These are phyloP conservation scores for Suillus occidentalis DNA, from an alignment of 768 basidiomycete species.

Conservation along the genomic window DNA sequence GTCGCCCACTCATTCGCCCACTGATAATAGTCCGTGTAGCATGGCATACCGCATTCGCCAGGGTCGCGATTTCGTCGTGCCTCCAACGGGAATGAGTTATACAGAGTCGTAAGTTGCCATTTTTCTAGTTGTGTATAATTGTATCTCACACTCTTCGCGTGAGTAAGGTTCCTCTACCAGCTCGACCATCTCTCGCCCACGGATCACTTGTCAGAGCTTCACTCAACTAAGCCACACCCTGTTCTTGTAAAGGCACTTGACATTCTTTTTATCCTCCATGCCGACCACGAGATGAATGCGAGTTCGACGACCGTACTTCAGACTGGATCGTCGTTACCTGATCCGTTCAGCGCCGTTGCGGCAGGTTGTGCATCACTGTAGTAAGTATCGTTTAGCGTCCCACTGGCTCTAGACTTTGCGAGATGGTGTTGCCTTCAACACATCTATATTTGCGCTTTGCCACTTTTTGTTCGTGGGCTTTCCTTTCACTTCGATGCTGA, in stretches of 20 bases:
- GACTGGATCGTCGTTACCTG: slow-evolving; percentile 85
- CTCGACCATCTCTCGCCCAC: slow-evolving; percentile 69
- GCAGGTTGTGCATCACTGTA: slow-evolving; percentile 89
- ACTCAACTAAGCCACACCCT: slow-evolving; percentile 70
- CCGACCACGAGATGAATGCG: slow-evolving; percentile 90
- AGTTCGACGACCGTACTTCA: slow-evolving; percentile 85
- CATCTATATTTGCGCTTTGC: background rate
- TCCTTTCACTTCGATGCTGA: background rate
- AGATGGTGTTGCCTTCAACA: background rate
- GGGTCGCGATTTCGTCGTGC: slow-evolving; percentile 83
- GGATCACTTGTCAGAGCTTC: slow-evolving; percentile 35
- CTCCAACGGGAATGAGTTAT: slow-evolving; percentile 81
- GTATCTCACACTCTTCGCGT: background rate
- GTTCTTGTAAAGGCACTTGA: slow-evolving; percentile 87
- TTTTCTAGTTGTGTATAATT: background rate
- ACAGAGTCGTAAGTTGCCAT: slow-evolving; percentile 63
- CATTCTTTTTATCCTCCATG: slow-evolving; percentile 83
- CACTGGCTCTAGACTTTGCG: background rate
- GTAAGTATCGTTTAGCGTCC: slow-evolving; percentile 43
- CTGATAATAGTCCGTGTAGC: slow-evolving; percentile 33
- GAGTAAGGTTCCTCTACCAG: slow-evolving; percentile 78
- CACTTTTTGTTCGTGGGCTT: background rate
- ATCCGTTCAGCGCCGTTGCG: slow-evolving; percentile 87
- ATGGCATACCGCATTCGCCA: slow-evolving; percentile 95
- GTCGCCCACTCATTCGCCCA: background rate